Base-by-base conservation (phyloP, 306 rosid species). In the Acacia acuminata region DNA sequence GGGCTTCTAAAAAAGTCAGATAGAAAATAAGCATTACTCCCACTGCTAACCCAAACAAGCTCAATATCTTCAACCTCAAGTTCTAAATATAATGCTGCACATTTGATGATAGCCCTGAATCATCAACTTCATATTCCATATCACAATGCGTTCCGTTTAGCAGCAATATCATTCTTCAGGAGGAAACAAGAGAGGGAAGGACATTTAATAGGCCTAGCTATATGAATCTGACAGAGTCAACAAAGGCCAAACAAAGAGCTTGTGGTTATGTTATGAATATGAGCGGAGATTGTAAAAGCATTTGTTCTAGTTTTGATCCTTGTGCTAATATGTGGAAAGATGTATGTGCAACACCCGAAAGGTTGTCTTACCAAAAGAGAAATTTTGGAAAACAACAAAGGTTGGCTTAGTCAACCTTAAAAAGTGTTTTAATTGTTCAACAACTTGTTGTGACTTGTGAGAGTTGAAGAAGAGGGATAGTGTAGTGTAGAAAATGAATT, bases 221-320 rank as follows among this genome's bases (percentile, higher is more conserved):
- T 86, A 88, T 89, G 90, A 87, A 80, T 82, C 82, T 90, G 79
- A 93, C 97, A 75, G 83, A 79, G 27, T 95, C 97, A 22, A 89
- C 79, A 5, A 92, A 83, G 79, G 94, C 92, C 32, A 95, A 92
- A 85, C 86, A 84, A 83, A 85, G 89, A 84, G 64, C 82, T 79
- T 84, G 78, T 40, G 2, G 73, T 5, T 19, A 20, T 14, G 2
- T 20, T 81, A 77, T 85, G 12, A 88, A 8, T 66, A 88, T 86
- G 45, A 94, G 87, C 83, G 36, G 86, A n/a, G n/a, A n/a, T n/a
- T n/a, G n/a, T 32, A 91, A 90, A 63, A 87, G 94, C 86, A 87
- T 80, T 11, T n/a, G 16, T 53, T 87, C 88, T 44, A 82, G 90
- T 78, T 89, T 88, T 19, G 82, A 77, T 74, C 79, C 82, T 87